phyloP scores from a whole-genome alignment of 805 yeast genomes.

The Metschnikowia lachancei region DNA sequence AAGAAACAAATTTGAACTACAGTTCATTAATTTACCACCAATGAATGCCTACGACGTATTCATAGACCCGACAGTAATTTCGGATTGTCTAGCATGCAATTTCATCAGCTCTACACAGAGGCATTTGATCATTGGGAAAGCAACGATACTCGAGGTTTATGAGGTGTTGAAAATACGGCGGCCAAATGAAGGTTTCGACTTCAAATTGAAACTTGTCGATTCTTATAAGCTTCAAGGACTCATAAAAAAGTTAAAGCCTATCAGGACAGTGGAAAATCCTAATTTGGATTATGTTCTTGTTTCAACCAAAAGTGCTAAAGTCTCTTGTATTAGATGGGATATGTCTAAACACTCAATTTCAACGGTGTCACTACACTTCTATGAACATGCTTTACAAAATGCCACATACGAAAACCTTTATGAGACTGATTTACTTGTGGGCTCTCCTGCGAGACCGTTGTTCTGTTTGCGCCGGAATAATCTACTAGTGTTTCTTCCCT shows the following conservation, averaged over 20 bases:
- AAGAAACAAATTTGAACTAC: neutral
- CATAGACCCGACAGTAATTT: constrained; percentile 70
- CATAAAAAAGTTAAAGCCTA: constrained; percentile 53
- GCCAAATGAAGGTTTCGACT: constrained; percentile 20
- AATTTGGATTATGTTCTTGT: constrained; percentile 59
- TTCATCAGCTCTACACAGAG: constrained; percentile 43
- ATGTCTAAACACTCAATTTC: constrained; percentile 47
- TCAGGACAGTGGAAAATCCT: constrained; percentile 48
- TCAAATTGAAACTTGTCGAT: constrained; percentile 39
- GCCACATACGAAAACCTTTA: constrained; percentile 43
- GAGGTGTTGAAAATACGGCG: constrained; percentile 33
- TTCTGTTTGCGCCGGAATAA: constrained; percentile 64
- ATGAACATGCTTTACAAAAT: constrained; percentile 64
- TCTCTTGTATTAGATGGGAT: constrained; percentile 76
- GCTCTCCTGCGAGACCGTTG: constrained; percentile 54
- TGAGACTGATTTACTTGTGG: constrained; percentile 51
- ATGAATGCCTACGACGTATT: constrained; percentile 84
- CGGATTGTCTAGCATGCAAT: constrained; percentile 55
- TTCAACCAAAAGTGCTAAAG: constrained; percentile 70
- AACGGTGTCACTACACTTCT: constrained; percentile 81
- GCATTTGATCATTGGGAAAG: constrained; percentile 68
- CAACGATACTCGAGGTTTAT: constrained; percentile 65
- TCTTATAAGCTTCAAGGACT: constrained; percentile 74
- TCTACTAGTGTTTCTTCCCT: constrained; percentile 68
- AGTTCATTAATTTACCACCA: neutral